A percentile compares a stretch with the other conserved stretches of the same genome.
Evolutionary conservation across 148 eudicot species (phyloP).

Genomic region (Drosera capensis): DNA sequence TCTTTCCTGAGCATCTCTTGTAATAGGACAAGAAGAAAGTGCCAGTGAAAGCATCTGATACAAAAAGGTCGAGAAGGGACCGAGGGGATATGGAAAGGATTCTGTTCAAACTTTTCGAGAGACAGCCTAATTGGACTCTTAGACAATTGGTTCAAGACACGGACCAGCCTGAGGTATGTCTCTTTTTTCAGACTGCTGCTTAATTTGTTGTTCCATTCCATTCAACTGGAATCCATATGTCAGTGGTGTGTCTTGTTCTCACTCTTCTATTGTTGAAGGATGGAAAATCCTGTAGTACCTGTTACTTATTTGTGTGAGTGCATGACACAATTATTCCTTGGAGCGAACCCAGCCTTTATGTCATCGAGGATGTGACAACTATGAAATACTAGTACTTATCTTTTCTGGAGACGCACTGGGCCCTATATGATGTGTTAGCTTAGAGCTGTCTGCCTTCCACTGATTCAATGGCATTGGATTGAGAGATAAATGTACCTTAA

Average conservation of each 20-base stretch:
- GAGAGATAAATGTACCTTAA: too few relatives aligned
- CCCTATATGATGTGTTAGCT: too few relatives aligned
- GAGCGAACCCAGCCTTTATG: too few relatives aligned
- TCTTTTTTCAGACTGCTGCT: constrained; percentile 1
- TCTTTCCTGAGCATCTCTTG: constrained; percentile 4
- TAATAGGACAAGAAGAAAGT: constrained; percentile 57
- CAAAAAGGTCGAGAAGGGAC: constrained; percentile 72
- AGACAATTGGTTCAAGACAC: constrained; percentile 63
- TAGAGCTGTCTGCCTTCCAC: too few relatives aligned
- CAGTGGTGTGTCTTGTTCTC: neutral
- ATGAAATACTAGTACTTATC: too few relatives aligned
- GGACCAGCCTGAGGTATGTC: constrained; percentile 74
- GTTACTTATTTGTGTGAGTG: neutral
- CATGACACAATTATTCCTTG: too few relatives aligned
- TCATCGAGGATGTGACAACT: too few relatives aligned
- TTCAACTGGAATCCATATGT: neutral
- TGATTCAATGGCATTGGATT: too few relatives aligned
- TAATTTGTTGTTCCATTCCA: neutral
- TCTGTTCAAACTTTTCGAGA: constrained; percentile 73
- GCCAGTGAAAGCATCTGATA: constrained; percentile 46
- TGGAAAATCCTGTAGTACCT: neutral
- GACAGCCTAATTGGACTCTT: constrained; percentile 76
- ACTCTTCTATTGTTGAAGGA: neutral
- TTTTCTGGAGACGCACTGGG: too few relatives aligned
- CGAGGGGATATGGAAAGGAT: constrained; percentile 84